Percentiles rank a stretch among this genome's conserved stretches.
These are phyloP conservation scores for Tulasnella sp. DNA, from an alignment of 768 basidiomycete genomes.

Conservation along the genomic window DNA sequence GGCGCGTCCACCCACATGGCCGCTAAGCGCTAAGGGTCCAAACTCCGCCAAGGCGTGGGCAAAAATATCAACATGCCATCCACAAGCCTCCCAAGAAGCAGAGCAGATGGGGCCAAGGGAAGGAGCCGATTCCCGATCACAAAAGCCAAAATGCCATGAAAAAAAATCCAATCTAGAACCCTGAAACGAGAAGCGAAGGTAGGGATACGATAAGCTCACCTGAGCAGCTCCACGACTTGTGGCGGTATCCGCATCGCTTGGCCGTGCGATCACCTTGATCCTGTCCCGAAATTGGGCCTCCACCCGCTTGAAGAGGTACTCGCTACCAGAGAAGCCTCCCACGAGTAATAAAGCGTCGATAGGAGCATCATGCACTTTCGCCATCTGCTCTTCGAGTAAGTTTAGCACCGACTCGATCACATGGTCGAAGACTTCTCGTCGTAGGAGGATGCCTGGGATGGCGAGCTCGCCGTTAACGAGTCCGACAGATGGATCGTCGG, in stretches of 20 bases:
- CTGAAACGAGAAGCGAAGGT: no score
- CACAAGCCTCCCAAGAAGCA: no score
- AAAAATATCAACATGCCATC: no score
- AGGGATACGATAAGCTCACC: conserved; percentile 5
- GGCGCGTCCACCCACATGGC: no score
- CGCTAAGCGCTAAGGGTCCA: no score
- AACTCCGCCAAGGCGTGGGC: no score
- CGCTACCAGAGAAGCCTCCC: conserved; percentile 77
- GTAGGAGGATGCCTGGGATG: conserved; percentile 69
- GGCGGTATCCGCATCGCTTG: conserved; percentile 80
- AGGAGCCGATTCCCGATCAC: no score
- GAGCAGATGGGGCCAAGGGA: no score
- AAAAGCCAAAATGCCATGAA: no score
- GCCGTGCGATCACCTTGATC: conserved; percentile 69
- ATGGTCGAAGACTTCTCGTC: conserved; percentile 80
- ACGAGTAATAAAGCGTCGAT: conserved; percentile 82
- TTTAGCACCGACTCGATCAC: conserved; percentile 72
- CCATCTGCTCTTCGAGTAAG: conserved; percentile 66
- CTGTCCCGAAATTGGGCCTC: conserved; percentile 59
- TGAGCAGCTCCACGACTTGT: conserved; percentile 75
- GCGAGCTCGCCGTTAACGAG: conserved; percentile 73
- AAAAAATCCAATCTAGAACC: no score
- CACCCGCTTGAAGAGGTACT: conserved; percentile 72
- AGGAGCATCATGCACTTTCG: conserved; percentile 44
- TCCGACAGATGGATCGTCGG: conserved; percentile 69